Evolutionary conservation across 2,329 filamentous ascomycete species (phyloP).

Genomic region (Mollisiaceae sp.): DNA sequence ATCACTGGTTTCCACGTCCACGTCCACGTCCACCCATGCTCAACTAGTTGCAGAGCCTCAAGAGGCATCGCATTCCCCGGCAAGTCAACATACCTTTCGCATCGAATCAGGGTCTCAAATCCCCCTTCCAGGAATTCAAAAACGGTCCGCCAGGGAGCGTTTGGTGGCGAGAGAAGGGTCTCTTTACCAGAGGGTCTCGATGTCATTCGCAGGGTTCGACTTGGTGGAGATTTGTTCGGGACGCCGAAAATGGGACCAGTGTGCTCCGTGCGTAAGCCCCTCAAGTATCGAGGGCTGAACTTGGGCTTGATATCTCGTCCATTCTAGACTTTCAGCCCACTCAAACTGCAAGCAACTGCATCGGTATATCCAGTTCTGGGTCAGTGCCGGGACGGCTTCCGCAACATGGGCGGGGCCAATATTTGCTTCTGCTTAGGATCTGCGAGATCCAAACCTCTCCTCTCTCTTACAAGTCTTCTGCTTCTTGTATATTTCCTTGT

Average conservation of each 20-base stretch:
- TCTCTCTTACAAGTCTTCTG: background rate
- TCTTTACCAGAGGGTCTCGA: too few species aligned
- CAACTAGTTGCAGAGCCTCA: background rate
- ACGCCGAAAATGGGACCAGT: background rate
- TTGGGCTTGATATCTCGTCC: background rate
- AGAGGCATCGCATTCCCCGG: background rate
- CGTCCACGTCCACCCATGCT: background rate
- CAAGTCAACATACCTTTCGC: background rate
- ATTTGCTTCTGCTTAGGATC: background rate
- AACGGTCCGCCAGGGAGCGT: background rate
- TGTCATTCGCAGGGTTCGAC: slow-evolving; percentile 1
- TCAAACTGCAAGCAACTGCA: background rate
- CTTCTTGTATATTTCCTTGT: slow-evolving; percentile 6
- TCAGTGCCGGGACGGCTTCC: background rate
- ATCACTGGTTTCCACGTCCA: background rate
- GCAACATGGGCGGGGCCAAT: background rate
- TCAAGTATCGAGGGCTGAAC: background rate
- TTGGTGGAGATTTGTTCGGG: background rate
- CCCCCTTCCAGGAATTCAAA: background rate
- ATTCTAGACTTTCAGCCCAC: background rate
- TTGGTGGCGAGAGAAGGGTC: too few species aligned
- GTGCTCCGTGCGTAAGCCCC: background rate
- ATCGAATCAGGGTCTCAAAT: background rate
- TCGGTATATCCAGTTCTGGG: background rate
- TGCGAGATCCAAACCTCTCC: background rate